phyloP scores from a whole-genome alignment of 371 early-diverging fungal genomes.

The Apophysomyces ossiformis region DNA sequence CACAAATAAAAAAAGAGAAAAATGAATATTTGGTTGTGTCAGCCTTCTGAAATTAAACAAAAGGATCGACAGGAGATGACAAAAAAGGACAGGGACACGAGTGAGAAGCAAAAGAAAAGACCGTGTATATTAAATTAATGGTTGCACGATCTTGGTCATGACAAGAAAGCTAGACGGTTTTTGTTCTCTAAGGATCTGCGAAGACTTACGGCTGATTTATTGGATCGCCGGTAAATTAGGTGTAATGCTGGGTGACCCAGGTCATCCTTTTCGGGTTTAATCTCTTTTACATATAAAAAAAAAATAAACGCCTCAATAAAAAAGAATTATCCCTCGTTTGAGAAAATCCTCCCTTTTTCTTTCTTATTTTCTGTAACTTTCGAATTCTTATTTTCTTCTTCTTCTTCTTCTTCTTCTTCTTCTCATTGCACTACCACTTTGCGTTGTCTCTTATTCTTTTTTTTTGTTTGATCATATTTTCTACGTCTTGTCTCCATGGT shows the following conservation, averaged over 20 bases:
- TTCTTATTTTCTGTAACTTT: neutral
- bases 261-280: slow-evolving; percentile 12
- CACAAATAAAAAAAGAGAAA: neutral
- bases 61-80: slow-evolving; percentile 5
- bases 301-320: slow-evolving; percentile 8
- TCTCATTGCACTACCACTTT: neutral
- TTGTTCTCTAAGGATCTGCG: slow-evolving; percentile 4
- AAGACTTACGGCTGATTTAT: slow-evolving; percentile 1
- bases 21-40: neutral
- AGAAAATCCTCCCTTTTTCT: neutral
- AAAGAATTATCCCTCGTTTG: neutral
- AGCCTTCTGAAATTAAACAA: slow-evolving; percentile 2
- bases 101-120: slow-evolving; percentile 1
- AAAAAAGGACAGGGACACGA: slow-evolving; percentile 1
- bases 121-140: slow-evolving; percentile 7
- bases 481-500: neutral
- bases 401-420: neutral
- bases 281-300: slow-evolving; percentile 5
- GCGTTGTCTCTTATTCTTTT: neutral
- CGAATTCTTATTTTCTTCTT: neutral
- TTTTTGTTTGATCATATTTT: neutral
- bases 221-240: slow-evolving; percentile 4
- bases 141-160: slow-evolving; percentile 9
- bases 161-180: neutral
- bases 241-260: slow-evolving; percentile 4